These are phyloP conservation scores for Pyrus hybrid DNA, from an alignment of 331 rosid genomes.

Conservation along the genomic window DNA sequence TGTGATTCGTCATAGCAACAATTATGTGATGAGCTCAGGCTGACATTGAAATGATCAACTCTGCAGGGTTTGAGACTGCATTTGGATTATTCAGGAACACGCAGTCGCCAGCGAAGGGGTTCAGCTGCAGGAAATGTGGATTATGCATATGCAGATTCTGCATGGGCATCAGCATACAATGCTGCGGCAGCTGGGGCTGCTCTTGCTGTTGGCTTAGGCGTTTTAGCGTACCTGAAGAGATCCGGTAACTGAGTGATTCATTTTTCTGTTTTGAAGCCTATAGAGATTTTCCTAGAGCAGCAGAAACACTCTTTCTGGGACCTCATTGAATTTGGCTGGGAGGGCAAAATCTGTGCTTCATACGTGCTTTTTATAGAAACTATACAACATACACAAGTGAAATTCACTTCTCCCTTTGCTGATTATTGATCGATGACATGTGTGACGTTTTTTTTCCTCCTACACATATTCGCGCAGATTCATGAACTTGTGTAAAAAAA, in stretches of 20 bases:
- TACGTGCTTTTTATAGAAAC: background rate
- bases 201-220: slow-evolving; percentile 60
- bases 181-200: slow-evolving; percentile 76
- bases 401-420: background rate
- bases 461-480: background rate
- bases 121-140: slow-evolving; percentile 31
- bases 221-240: slow-evolving; percentile 56
- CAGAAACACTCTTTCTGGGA: background rate
- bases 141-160: slow-evolving; percentile 42
- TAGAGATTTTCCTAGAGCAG: slow-evolving; percentile 7
- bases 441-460: background rate
- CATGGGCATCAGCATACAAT: slow-evolving; percentile 65
- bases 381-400: background rate
- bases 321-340: slow-evolving; percentile 2
- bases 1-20: background rate
- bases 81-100: slow-evolving; percentile 64
- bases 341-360: background rate
- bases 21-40: background rate
- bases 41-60: slow-evolving; percentile 18
- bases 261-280: background rate
- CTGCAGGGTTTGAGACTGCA: slow-evolving; percentile 89
- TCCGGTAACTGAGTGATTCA: slow-evolving; percentile 14
- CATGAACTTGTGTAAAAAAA: background rate
- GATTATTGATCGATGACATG: background rate
- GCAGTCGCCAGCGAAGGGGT: slow-evolving; percentile 15